These are phyloP conservation scores for Atkinsonella texensis DNA, from an alignment of 2,329 filamentous ascomycete species.

Conservation along the genomic window DNA sequence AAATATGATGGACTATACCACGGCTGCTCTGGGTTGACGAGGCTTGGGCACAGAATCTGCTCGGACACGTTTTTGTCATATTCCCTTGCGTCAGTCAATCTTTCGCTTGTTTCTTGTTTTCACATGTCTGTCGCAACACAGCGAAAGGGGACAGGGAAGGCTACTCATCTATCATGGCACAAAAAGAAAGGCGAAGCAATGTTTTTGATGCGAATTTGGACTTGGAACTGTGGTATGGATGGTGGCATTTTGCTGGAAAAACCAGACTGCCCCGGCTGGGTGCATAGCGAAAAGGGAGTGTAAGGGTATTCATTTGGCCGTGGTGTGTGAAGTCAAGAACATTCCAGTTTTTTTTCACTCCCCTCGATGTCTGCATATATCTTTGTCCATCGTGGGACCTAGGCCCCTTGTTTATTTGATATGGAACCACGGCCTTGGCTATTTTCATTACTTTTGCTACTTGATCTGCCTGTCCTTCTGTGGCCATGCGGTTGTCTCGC, in stretches of 20 bases:
- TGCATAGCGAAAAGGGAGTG: constrained; percentile 33
- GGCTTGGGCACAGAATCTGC: constrained; percentile 18
- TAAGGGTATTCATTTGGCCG: constrained; percentile 26
- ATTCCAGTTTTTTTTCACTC: constrained; percentile 15
- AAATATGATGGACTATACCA: constrained; percentile 26
- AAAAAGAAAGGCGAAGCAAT: not conserved
- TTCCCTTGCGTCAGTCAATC: not conserved
- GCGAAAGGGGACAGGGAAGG: constrained; percentile 16
- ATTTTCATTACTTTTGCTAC: not conserved
- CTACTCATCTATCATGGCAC: constrained; percentile 6
- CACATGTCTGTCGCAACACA: constrained; percentile 15
- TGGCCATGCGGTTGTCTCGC: not conserved
- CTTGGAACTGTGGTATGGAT: constrained; percentile 9
- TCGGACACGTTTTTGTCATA: constrained; percentile 15
- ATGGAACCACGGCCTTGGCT: not conserved
- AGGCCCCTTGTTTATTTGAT: not conserved
- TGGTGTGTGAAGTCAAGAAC: constrained; percentile 21
- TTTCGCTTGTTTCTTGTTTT: not conserved
- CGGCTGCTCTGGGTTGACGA: constrained; percentile 24
- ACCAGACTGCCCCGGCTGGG: constrained; percentile 25
- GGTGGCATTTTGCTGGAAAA: constrained; percentile 29
- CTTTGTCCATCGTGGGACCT: not conserved
- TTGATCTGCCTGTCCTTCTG: not conserved
- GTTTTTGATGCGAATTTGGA: constrained; percentile 8
- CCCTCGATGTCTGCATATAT: constrained; percentile 11